Conservation (phyloP, 2,329 filamentous ascomycete genomes). For the Diaporthe capsici region DNA sequence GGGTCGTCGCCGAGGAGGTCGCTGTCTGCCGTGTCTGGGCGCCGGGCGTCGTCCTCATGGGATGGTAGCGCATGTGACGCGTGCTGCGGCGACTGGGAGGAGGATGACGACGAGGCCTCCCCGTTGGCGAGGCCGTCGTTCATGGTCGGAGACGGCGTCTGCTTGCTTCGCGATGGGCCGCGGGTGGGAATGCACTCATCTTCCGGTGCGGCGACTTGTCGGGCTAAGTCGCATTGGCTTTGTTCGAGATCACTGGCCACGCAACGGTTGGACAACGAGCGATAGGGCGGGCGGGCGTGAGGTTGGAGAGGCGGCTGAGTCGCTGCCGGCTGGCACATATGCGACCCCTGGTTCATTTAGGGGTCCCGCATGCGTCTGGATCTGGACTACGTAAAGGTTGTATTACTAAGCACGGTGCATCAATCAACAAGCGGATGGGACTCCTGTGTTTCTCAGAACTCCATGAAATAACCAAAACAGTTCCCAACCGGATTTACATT, state of each 20-base stretch:
- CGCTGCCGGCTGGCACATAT: conserved; percentile 15
- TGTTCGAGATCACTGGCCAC: not conserved
- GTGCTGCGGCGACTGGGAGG: conserved; percentile 48
- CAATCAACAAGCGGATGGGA: not conserved
- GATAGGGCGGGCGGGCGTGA: not conserved
- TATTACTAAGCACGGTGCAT: not conserved
- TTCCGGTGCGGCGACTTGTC: conserved; percentile 34
- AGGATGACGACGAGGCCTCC: conserved; percentile 51
- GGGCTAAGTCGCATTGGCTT: conserved; percentile 26
- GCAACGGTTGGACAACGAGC: not conserved
- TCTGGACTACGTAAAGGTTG: not conserved
- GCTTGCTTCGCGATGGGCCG: conserved; percentile 30
- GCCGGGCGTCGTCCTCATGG: conserved; percentile 62
- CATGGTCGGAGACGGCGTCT: conserved; percentile 41
- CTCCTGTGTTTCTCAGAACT: not conserved
- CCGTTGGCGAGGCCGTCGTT: conserved; percentile 40
- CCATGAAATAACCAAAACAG: not conserved
- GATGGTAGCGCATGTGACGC: conserved; percentile 49
- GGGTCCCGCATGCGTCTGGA: conserved; percentile 5
- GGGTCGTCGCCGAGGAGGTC: conserved; percentile 69
- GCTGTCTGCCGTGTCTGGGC: conserved; percentile 49
- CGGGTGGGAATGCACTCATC: conserved; percentile 35
- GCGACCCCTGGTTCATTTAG: conserved; percentile 9
- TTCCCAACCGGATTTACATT: not conserved
- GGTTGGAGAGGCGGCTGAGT: conserved; percentile 9